Conservation (phyloP, 2,329 filamentous ascomycete genomes). For the Annulohypoxylon truncatum region DNA sequence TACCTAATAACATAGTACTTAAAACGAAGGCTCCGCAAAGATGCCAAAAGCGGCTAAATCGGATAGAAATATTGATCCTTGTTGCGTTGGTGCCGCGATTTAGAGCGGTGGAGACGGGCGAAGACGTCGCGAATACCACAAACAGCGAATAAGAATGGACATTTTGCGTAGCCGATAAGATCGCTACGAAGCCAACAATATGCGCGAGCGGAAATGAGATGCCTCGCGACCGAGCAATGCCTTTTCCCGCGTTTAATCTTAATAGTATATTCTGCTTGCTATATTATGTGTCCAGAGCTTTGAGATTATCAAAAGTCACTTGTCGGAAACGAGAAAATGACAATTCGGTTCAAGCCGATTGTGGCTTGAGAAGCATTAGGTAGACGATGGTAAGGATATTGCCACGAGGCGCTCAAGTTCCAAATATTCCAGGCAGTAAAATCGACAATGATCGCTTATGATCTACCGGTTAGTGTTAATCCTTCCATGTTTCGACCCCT, state of each 20-base stretch:
- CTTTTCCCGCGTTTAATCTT: not conserved
- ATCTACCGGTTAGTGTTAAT: slow-evolving; percentile 40
- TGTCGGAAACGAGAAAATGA: not conserved
- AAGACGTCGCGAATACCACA: not conserved
- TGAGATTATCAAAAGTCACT: too few relatives aligned
- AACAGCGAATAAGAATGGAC: slow-evolving; percentile 8
- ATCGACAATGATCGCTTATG: slow-evolving; percentile 33
- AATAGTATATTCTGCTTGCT: not conserved
- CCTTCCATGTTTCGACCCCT: slow-evolving; percentile 40
- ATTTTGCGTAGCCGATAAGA: not conserved
- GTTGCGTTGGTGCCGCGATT: slow-evolving; percentile 5
- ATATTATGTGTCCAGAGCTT: not conserved
- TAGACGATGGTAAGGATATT: slow-evolving; percentile 1
- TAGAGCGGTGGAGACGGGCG: slow-evolving; percentile 1
- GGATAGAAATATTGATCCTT: slow-evolving; percentile 2
- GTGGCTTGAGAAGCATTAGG: slow-evolving; percentile 13
- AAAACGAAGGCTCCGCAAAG: slow-evolving; percentile 3
- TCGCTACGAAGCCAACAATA: slow-evolving; percentile 7
- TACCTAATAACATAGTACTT: not conserved
- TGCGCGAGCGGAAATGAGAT: slow-evolving; percentile 15
- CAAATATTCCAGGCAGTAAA: slow-evolving; percentile 3
- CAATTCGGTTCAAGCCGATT: slow-evolving; percentile 37
- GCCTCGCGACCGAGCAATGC: not conserved
- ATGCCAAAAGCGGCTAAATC: slow-evolving; percentile 8
- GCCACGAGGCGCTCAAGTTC: slow-evolving; percentile 23